These are phyloP conservation scores for Xylaria venustula DNA, from an alignment of 495 filamentous ascomycete genomes.

Conservation along the genomic window DNA sequence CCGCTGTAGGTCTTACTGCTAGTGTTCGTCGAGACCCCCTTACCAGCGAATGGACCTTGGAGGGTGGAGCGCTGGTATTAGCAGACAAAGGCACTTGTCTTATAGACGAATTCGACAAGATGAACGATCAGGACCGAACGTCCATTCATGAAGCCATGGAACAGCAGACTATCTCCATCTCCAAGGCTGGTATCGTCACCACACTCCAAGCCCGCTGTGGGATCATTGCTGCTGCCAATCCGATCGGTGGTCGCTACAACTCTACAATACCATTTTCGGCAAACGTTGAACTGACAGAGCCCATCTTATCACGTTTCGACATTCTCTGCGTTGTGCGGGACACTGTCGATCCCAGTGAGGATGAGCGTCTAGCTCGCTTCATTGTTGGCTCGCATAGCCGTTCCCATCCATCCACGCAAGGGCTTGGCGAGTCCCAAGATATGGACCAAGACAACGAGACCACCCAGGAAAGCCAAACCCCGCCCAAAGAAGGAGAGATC, in stretches of 20 bases:
- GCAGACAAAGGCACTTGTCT: slow-evolving; percentile 94
- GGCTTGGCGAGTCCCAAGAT: slow-evolving; percentile 56
- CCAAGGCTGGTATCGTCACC: slow-evolving; percentile 97
- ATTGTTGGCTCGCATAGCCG: slow-evolving; percentile 91
- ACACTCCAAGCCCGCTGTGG: slow-evolving; percentile 97
- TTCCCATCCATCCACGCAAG: slow-evolving; percentile 73
- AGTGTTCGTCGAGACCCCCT: slow-evolving; percentile 93
- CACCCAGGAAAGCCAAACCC: slow-evolving; percentile 40
- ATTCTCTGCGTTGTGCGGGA: slow-evolving; percentile 97
- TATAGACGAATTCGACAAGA: slow-evolving; percentile 99
- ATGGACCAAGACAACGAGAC: slow-evolving; percentile 57
- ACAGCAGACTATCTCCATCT: slow-evolving; percentile 99
- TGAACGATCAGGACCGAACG: slow-evolving; percentile 98
- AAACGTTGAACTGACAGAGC: slow-evolving; percentile 96
- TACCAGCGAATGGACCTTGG: slow-evolving; percentile 96
- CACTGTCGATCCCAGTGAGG: slow-evolving; percentile 93
- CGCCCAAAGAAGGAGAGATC: slow-evolving; percentile 72
- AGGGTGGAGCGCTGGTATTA: slow-evolving; percentile 93
- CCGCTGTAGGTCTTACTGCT: slow-evolving; percentile 96
- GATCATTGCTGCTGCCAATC: slow-evolving; percentile 96
- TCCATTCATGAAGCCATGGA: slow-evolving; percentile 99
- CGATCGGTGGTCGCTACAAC: slow-evolving; percentile 95
- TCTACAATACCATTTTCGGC: slow-evolving; percentile 90
- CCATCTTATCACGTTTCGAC: slow-evolving; percentile 97
- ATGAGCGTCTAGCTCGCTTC: slow-evolving; percentile 91